Conservation (phyloP, 352 stramenopile genomes). For the Phytophthora cryptogea region DNA sequence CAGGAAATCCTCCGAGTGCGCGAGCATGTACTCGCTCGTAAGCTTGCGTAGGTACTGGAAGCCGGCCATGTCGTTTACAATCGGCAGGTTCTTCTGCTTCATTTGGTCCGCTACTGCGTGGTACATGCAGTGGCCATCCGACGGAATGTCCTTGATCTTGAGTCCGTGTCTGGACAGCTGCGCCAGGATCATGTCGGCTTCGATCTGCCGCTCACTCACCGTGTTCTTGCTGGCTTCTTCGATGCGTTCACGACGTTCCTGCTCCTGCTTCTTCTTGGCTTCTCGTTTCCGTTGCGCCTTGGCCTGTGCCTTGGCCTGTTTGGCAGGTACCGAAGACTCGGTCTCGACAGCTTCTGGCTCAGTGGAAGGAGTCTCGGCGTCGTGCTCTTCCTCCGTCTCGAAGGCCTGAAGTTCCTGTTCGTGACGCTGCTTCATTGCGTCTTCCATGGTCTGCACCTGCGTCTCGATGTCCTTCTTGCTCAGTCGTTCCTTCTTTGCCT, state of each 20-base stretch:
- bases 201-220: slow-evolving; percentile 81
- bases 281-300: slow-evolving; percentile 80
- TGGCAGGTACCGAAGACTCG: slow-evolving; percentile 4
- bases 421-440: slow-evolving; percentile 59
- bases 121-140: slow-evolving; percentile 98
- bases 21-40: slow-evolving; percentile 81
- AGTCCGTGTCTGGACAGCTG: slow-evolving; percentile 63
- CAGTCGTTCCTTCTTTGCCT: slow-evolving; percentile 83
- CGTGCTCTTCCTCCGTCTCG: slow-evolving; percentile 13
- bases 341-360: slow-evolving; percentile 5
- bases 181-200: slow-evolving; percentile 69
- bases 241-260: slow-evolving; percentile 71
- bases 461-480: slow-evolving; percentile 76
- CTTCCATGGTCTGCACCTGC: slow-evolving; percentile 63
- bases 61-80: slow-evolving; percentile 30
- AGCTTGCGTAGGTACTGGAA: slow-evolving; percentile 76
- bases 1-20: slow-evolving; percentile 91
- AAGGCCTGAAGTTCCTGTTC: slow-evolving; percentile 51
- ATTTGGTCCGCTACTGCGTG: slow-evolving; percentile 94
- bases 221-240: slow-evolving; percentile 80
- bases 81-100: slow-evolving; percentile 49
- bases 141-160: slow-evolving; percentile 93
- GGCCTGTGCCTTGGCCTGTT: slow-evolving; percentile 68
- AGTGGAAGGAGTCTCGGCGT: slow-evolving; percentile 1
- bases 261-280: slow-evolving; percentile 78